Conservation (phyloP, 805 yeast genomes). For the Candida saitoana region DNA sequence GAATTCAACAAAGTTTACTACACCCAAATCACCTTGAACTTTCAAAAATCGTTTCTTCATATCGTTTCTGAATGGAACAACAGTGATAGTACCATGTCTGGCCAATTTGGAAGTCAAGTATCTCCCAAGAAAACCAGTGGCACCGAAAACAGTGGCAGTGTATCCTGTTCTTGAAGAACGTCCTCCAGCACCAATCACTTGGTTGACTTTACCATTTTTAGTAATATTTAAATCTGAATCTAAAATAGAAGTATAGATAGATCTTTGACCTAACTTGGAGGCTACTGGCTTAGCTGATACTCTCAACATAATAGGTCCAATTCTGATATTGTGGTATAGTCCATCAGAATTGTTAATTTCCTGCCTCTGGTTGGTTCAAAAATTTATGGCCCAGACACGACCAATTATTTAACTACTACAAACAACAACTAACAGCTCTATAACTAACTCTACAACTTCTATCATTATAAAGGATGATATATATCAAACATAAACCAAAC, state of each 20-base stretch:
- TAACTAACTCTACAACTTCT: no score
- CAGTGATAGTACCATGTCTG: constrained; percentile 72
- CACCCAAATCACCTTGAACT: constrained; percentile 84
- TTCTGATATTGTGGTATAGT: background rate
- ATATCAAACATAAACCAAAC: constrained; percentile 1
- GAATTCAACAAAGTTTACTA: constrained; percentile 76
- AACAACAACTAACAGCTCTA: constrained; percentile 2
- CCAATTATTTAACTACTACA: constrained; percentile 6
- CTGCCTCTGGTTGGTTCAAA: constrained; percentile 27
- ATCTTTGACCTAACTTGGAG: constrained; percentile 20
- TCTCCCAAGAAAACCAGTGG: constrained; percentile 74
- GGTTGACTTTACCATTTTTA: constrained; percentile 66
- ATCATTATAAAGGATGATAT: constrained; percentile 1
- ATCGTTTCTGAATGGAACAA: constrained; percentile 80
- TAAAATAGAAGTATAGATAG: constrained; percentile 38
- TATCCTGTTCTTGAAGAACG: constrained; percentile 82
- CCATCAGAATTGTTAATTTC: constrained; percentile 2
- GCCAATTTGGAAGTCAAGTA: constrained; percentile 69
- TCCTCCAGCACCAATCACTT: constrained; percentile 75
- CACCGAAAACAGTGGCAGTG: constrained; percentile 86
- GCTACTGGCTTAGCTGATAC: constrained; percentile 14
- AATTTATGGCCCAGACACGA: constrained; percentile 8
- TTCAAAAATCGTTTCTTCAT: constrained; percentile 72
- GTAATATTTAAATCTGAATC: constrained; percentile 68
- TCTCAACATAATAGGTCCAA: constrained; percentile 22